Conservation (phyloP, 352 stramenopile species). For the Saprolegnia parasitica region DNA sequence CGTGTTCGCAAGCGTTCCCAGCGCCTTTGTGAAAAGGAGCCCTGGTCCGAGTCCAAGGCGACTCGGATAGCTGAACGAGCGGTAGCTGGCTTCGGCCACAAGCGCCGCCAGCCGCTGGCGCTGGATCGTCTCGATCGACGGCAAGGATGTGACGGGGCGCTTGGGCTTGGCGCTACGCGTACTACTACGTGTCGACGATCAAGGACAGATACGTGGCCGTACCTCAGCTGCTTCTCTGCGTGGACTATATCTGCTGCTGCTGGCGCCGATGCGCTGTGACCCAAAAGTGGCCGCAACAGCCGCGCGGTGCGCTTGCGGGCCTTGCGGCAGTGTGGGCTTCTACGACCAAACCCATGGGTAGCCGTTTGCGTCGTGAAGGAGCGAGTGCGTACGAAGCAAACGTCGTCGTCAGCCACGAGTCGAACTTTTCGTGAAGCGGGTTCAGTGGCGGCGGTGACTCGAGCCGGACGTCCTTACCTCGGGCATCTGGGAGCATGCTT, state of each 20-base stretch:
- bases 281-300: background rate
- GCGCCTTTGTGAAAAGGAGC: background rate
- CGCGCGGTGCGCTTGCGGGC: background rate
- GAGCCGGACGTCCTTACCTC: background rate
- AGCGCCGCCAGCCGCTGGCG: background rate
- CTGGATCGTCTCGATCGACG: slow-evolving; percentile 8
- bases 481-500: background rate
- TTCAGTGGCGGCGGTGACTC: background rate
- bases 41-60: background rate
- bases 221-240: slow-evolving; percentile 2
- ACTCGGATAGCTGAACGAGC: background rate
- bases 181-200: background rate
- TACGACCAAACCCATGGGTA: background rate
- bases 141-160: background rate
- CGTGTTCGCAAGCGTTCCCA: background rate
- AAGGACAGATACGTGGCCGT: background rate
- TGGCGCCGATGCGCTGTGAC: background rate
- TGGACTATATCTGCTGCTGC: background rate
- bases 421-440: slow-evolving; percentile 10
- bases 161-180: background rate
- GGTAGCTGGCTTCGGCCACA: slow-evolving; percentile 6
- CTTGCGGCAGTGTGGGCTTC: background rate
- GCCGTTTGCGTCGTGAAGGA: background rate
- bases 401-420: background rate
- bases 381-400: background rate